These are phyloP conservation scores for Thalassiosira mediterranea DNA, from an alignment of 352 stramenopile species.

Conservation along the genomic window DNA sequence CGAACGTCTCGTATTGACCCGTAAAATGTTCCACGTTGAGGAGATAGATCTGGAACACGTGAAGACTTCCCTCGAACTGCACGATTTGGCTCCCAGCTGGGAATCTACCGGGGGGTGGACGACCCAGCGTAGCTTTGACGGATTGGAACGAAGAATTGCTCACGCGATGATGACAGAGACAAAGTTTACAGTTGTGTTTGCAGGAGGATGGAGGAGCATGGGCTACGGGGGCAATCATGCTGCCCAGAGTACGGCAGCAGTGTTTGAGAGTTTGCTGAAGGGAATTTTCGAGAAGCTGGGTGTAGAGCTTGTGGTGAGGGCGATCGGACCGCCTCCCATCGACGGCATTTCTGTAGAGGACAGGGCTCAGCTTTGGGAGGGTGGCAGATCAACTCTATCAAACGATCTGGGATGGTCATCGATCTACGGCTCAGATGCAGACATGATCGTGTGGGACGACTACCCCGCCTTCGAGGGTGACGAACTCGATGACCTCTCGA, in stretches of 20 bases:
- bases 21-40: slow-evolving; percentile 67
- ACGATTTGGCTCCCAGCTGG: slow-evolving; percentile 15
- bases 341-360: slow-evolving; percentile 22
- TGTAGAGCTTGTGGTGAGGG: slow-evolving; percentile 61
- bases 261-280: slow-evolving; percentile 68
- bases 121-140: slow-evolving; percentile 59
- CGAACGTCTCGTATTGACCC: slow-evolving; percentile 28
- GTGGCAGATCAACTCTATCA: slow-evolving; percentile 67
- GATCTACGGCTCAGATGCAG: slow-evolving; percentile 75
- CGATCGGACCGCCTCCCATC: slow-evolving; percentile 34
- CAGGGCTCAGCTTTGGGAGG: slow-evolving; percentile 49
- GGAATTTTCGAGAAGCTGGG: slow-evolving; percentile 70
- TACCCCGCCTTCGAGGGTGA: slow-evolving; percentile 52
- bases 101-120: slow-evolving; percentile 64
- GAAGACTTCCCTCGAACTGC: slow-evolving; percentile 40
- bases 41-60: slow-evolving; percentile 57
- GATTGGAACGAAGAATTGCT: slow-evolving; percentile 66
- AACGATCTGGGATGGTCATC: slow-evolving; percentile 54
- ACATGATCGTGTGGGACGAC: slow-evolving; percentile 75
- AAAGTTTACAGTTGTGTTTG: slow-evolving; percentile 75
- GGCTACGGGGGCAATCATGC: slow-evolving; percentile 71
- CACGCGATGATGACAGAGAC: slow-evolving; percentile 82
- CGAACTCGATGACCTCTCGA: slow-evolving; percentile 26
- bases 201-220: slow-evolving; percentile 67
- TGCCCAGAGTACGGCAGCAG: slow-evolving; percentile 69